A percentile compares a stretch with the other conserved stretches of the same genome.
phyloP scores from a whole-genome alignment of 2,329 filamentous ascomycete species.

The Coleophoma eucalyptorum region DNA sequence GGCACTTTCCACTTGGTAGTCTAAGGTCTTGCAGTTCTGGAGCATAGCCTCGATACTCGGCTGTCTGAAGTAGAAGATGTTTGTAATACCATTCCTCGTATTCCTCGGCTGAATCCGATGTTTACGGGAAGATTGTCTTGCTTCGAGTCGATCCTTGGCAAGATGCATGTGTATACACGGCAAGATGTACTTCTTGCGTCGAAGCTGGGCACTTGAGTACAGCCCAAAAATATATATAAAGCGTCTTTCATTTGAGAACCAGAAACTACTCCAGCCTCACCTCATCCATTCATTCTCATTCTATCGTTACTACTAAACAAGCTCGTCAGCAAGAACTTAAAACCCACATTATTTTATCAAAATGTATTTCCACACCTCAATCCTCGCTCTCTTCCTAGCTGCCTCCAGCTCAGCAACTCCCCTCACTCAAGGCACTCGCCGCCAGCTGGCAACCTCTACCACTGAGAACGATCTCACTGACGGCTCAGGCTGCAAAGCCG shows the following conservation, averaged over 20 bases:
- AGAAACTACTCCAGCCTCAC: background rate
- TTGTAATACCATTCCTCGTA: background rate
- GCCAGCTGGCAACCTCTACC: background rate
- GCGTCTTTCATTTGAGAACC: background rate
- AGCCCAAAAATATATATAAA: background rate
- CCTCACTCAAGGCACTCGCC: background rate
- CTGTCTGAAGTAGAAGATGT: background rate
- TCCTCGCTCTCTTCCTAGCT: background rate
- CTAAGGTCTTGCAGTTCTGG: background rate
- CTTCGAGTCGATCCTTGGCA: background rate
- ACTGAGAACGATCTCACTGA: background rate
- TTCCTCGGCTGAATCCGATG: background rate
- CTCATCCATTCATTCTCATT: background rate
- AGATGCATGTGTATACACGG: background rate
- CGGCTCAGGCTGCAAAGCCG: slow-evolving; percentile 6
- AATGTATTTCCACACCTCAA: background rate
- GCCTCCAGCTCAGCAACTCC: background rate
- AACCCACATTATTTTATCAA: background rate
- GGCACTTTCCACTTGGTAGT: background rate
- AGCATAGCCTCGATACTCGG: background rate
- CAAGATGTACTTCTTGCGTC: background rate
- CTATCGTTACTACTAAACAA: background rate
- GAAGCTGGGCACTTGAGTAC: background rate
- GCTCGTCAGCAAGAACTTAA: background rate
- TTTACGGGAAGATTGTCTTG: background rate